phyloP scores from a whole-genome alignment of 2,329 filamentous ascomycete genomes.

The Claviceps sp. region DNA sequence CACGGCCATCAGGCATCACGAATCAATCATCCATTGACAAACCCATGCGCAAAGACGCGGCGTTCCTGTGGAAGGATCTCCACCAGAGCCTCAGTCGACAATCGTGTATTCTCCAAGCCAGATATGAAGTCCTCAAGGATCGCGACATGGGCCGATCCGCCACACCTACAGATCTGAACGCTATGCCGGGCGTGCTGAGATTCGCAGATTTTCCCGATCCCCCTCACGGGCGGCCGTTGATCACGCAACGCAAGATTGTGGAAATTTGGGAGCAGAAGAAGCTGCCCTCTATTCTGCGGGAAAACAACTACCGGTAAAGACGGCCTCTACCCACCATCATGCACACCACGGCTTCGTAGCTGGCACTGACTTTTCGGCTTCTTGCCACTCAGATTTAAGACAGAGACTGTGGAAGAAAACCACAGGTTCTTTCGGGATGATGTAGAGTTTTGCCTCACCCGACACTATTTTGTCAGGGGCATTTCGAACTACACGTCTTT shows the following conservation, averaged over 20 bases:
- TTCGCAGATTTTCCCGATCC: slow-evolving; percentile 52
- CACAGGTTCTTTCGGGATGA: slow-evolving; percentile 40
- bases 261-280: slow-evolving; percentile 41
- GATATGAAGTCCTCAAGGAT: slow-evolving; percentile 38
- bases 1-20: slow-evolving; percentile 30
- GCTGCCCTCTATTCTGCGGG: slow-evolving; percentile 32
- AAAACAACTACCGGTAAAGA: slow-evolving; percentile 38
- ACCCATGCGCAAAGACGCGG: slow-evolving; percentile 23
- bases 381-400: slow-evolving; percentile 30
- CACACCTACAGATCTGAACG: slow-evolving; percentile 25
- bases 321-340: slow-evolving; percentile 5
- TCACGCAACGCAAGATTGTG: slow-evolving; percentile 41
- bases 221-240: slow-evolving; percentile 27
- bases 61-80: slow-evolving; percentile 37
- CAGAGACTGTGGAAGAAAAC: slow-evolving; percentile 39
- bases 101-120: slow-evolving; percentile 42
- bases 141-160: slow-evolving; percentile 29
- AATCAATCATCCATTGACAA: slow-evolving; percentile 27
- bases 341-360: background rate
- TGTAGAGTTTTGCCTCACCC: slow-evolving; percentile 38
- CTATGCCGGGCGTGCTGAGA: slow-evolving; percentile 32
- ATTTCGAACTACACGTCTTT: slow-evolving; percentile 21
- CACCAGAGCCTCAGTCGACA: slow-evolving; percentile 41
- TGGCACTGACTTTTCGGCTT: slow-evolving; percentile 1
- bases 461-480: slow-evolving; percentile 29